These are phyloP conservation scores for Cyclospora cayetanensis DNA, from an alignment of 169 alveolate genomes.

Conservation along the genomic window DNA sequence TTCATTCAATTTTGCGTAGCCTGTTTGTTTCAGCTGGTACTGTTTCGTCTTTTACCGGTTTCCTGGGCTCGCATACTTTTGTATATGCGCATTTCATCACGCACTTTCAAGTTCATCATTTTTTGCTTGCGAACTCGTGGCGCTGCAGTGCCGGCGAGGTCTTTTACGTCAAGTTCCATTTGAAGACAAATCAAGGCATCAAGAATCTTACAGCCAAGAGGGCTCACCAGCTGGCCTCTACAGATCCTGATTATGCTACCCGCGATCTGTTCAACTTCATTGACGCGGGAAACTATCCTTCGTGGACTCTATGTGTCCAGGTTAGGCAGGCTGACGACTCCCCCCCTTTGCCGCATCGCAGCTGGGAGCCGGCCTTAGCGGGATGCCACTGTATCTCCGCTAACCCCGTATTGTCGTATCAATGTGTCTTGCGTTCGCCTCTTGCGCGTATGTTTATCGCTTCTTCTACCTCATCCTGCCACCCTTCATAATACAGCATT, in stretches of 20 bases:
- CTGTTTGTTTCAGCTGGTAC: no score
- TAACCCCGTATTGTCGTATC: no score
- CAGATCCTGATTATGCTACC: conserved; percentile 83
- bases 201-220: conserved; percentile 78
- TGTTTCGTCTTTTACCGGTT: no score
- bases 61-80: no score
- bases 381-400: background rate
- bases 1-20: no score
- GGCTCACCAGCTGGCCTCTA: conserved; percentile 75
- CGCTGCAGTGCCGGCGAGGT: conserved; percentile 45
- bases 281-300: conserved; percentile 73
- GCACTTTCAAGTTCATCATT: no score
- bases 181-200: conserved; percentile 82
- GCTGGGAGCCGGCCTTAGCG: background rate
- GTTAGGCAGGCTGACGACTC: background rate
- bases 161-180: conserved; percentile 79
- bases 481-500: background rate
- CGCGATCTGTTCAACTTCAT: conserved; percentile 81
- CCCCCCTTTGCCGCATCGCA: no score
- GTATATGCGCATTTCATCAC: no score
- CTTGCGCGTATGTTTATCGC: background rate
- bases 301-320: conserved; percentile 83
- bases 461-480: background rate
- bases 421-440: background rate
- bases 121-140: no score